phyloP scores from a whole-genome alignment of 2,329 filamentous ascomycete species.

The Pseudogymnoascus sp. region DNA sequence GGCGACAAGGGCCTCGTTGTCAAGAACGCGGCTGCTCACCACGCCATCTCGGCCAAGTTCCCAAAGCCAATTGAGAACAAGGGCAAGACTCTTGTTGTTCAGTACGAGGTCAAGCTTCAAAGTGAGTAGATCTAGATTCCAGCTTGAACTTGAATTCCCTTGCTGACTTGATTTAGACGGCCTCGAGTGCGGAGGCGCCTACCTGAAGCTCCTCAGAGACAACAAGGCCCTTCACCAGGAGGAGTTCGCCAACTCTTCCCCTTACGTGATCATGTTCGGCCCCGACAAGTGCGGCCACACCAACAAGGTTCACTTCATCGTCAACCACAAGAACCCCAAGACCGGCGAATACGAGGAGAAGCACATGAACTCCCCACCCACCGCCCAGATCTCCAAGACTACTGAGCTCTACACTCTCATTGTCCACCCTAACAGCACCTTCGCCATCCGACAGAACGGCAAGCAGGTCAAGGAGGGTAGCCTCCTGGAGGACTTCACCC shows the following conservation, averaged over 20 bases:
- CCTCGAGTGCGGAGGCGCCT: conserved; percentile 95
- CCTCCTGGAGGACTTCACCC: conserved; percentile 88
- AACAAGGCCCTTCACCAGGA: conserved; percentile 95
- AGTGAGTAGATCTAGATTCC: conserved; percentile 51
- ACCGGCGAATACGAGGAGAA: conserved; percentile 99
- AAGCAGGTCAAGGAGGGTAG: conserved; percentile 81
- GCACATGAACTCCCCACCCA: conserved; percentile 79
- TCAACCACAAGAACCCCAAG: conserved; percentile 99
- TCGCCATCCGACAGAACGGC: conserved; percentile 85
- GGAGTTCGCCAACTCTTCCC: conserved; percentile 95
- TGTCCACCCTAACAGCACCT: conserved; percentile 94
- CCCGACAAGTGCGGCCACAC: conserved; percentile 98
- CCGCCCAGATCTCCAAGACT: conserved; percentile 83
- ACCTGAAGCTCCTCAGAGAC: conserved; percentile 97
- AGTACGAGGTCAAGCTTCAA: conserved; percentile 99
- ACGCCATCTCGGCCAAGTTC: conserved; percentile 99
- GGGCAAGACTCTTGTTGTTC: conserved; percentile 91
- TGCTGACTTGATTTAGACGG: conserved; percentile 55
- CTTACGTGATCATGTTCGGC: conserved; percentile 99
- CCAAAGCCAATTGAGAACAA: conserved; percentile 94
- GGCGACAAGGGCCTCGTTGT: conserved; percentile 95
- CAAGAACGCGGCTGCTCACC: conserved; percentile 96
- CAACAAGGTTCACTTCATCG: conserved; percentile 98
- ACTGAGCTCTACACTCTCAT: conserved; percentile 94
- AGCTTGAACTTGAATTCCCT: conserved; percentile 12